A percentile compares a stretch with the other conserved stretches of the same genome.
Evolutionary conservation across 371 early-diverging fungal genomes (phyloP).

Genomic region (Apophysomyces variabilis): DNA sequence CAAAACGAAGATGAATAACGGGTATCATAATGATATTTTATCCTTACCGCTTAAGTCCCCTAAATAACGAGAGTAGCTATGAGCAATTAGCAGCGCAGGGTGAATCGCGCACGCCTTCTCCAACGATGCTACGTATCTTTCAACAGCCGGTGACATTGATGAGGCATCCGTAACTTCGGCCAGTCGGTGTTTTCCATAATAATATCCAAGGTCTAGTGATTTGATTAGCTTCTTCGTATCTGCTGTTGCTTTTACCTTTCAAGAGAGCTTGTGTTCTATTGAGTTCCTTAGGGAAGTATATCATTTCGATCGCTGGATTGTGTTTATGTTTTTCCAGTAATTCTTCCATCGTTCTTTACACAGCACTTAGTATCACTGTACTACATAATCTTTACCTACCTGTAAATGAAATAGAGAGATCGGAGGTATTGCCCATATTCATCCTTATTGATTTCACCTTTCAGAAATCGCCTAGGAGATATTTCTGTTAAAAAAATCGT

Average conservation of each 20-base stretch:
- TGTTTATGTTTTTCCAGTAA: conserved; percentile 57
- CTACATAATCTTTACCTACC: conserved; percentile 26
- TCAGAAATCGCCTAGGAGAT: conserved; percentile 43
- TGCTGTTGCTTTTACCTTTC: conserved; percentile 26
- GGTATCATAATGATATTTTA: background rate
- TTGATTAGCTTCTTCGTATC: background rate
- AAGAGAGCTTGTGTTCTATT: conserved; percentile 46
- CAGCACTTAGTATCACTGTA: background rate
- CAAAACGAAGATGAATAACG: background rate
- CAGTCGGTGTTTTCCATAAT: conserved; percentile 53
- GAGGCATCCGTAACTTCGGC: conserved; percentile 36
- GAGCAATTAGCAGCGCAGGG: conserved; percentile 62
- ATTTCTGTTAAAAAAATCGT: background rate
- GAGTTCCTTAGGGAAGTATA: conserved; percentile 63
- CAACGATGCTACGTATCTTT: conserved; percentile 54
- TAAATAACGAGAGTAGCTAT: conserved; percentile 65
- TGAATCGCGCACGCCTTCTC: conserved; percentile 46
- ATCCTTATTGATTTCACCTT: conserved; percentile 49
- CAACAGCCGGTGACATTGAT: conserved; percentile 60
- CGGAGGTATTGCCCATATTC: conserved; percentile 56
- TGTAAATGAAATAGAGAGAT: conserved; percentile 53
- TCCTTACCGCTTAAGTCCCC: conserved; percentile 61
- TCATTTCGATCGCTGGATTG: conserved; percentile 49
- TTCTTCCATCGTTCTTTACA: conserved; percentile 53
- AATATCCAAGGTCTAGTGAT: conserved; percentile 54